These are phyloP conservation scores for Yamadazyma tumulicola DNA, from an alignment of 805 yeast species.

Conservation along the genomic window DNA sequence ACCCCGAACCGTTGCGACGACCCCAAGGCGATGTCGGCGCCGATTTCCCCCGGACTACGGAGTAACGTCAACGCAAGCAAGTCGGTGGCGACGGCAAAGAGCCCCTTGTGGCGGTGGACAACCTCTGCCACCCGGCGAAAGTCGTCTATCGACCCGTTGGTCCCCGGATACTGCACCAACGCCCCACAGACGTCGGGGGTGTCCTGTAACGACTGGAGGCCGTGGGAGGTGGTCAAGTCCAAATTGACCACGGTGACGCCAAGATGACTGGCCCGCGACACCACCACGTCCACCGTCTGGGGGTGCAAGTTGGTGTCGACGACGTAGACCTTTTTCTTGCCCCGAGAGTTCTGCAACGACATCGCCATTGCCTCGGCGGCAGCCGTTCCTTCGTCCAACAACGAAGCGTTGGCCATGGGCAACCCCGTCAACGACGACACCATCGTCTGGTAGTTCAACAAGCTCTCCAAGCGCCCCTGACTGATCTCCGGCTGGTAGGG, in stretches of 20 bases:
- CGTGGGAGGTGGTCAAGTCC: conserved; percentile 46
- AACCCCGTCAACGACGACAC: conserved; percentile 87
- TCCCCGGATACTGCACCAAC: conserved; percentile 84
- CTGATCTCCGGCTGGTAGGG: conserved; percentile 98
- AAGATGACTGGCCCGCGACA: conserved; percentile 74
- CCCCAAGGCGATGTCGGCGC: conserved; percentile 92
- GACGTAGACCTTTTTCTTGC: conserved; percentile 64
- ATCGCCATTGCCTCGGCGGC: conserved; percentile 96
- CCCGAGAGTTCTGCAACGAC: conserved; percentile 63
- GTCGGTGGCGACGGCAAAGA: conserved; percentile 87
- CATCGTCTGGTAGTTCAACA: conserved; percentile 91
- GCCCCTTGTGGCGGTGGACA: conserved; percentile 68
- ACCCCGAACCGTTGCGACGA: conserved; percentile 95
- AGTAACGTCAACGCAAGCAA: conserved; percentile 82
- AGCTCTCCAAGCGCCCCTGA: conserved; percentile 90
- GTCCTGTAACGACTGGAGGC: conserved; percentile 21
- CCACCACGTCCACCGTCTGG: conserved; percentile 78
- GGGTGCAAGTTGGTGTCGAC: conserved; percentile 78
- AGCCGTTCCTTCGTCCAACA: conserved; percentile 94
- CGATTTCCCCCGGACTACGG: conserved; percentile 78
- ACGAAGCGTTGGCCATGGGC: conserved; percentile 91
- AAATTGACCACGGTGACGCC: conserved; percentile 60
- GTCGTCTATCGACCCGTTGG: conserved; percentile 66
- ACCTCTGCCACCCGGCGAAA: conserved; percentile 56
- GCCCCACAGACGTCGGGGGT: conserved; percentile 64